These are phyloP conservation scores for Trichoderma asperellum DNA, from an alignment of 2,329 filamentous ascomycete species.

Conservation along the genomic window DNA sequence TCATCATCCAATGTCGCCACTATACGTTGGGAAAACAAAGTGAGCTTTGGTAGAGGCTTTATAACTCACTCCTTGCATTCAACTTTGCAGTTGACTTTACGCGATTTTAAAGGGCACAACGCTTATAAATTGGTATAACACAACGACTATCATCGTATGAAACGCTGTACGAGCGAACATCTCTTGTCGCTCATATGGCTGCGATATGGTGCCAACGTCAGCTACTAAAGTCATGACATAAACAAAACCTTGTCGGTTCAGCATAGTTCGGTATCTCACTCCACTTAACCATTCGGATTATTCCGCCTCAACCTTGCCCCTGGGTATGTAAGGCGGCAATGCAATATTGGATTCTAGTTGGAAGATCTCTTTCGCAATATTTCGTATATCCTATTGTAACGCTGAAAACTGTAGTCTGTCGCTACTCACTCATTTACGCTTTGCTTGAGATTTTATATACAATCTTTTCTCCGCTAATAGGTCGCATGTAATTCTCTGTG, in stretches of 20 bases:
- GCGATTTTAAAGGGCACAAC: too few relatives aligned
- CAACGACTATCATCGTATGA: background rate
- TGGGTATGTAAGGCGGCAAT: background rate
- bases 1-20: too few relatives aligned
- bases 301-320: background rate
- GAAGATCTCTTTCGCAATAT: background rate
- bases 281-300: background rate
- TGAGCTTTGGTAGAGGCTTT: too few relatives aligned
- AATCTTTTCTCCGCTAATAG: constrained; percentile 48
- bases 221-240: background rate
- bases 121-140: too few relatives aligned
- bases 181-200: background rate
- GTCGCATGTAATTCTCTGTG: constrained; percentile 42
- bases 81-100: too few relatives aligned
- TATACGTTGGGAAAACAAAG: too few relatives aligned
- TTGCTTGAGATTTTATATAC: constrained; percentile 34
- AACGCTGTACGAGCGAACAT: background rate
- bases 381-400: background rate
- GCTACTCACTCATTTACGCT: background rate
- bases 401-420: background rate
- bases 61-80: too few relatives aligned
- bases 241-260: background rate
- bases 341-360: background rate
- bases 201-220: background rate
- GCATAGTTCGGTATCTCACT: background rate